Evolutionary conservation across 1,139 yeast species (phyloP).

Genomic region (Saccharomyces hybrid): DNA sequence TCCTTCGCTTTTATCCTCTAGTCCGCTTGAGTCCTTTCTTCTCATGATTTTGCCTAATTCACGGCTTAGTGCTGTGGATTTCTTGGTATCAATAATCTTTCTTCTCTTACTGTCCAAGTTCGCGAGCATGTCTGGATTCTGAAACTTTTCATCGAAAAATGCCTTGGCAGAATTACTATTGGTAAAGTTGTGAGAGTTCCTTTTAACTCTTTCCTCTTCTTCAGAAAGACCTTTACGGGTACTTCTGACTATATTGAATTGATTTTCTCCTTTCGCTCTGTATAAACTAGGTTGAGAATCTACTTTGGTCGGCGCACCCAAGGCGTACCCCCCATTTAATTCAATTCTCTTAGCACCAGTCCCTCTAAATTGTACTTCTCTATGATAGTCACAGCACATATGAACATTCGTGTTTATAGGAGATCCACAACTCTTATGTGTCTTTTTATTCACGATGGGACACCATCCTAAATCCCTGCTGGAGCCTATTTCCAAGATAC

Average conservation of each 20-base stretch:
- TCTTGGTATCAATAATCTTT: conserved; percentile 23
- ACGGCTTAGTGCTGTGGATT: conserved; percentile 15
- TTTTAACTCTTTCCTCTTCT: conserved; percentile 12
- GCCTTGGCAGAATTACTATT: conserved; percentile 39
- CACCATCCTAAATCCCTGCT: conserved; percentile 69
- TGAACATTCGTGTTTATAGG: conserved; percentile 50
- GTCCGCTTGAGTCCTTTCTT: conserved; percentile 5
- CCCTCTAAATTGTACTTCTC: conserved; percentile 48
- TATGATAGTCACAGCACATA: conserved; percentile 64
- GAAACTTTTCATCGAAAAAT: conserved; percentile 42
- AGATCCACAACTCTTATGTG: conserved; percentile 47
- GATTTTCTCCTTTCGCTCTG: conserved; percentile 10
- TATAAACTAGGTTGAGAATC: conserved; percentile 37
- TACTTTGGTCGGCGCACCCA: conserved; percentile 37
- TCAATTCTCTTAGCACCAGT: conserved; percentile 62
- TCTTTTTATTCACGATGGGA: conserved; percentile 37
- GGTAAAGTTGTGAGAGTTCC: conserved; percentile 31
- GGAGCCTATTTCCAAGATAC: conserved; percentile 64
- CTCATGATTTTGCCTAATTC: conserved; percentile 13
- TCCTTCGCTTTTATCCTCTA: conserved; percentile 3
- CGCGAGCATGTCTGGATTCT: conserved; percentile 41
- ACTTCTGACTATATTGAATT: conserved; percentile 16
- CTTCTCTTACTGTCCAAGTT: conserved; percentile 30
- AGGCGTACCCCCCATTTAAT: conserved; percentile 52
- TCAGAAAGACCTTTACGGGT: conserved; percentile 18